Base-by-base conservation (phyloP, 345 rosid genomes). In the Kandelia obovata region DNA sequence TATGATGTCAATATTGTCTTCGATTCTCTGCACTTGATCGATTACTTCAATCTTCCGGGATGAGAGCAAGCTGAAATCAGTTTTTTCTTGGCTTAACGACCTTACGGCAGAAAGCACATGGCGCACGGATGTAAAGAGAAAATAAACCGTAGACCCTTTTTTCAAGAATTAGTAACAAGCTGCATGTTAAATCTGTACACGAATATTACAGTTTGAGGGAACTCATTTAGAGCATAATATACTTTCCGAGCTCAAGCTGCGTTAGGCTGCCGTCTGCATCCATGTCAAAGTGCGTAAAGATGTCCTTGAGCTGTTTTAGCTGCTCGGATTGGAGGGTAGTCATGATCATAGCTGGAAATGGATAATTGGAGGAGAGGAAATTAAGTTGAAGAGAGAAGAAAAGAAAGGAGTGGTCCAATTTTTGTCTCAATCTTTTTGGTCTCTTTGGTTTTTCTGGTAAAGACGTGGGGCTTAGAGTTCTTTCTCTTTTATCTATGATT, bases 221-320 rank as follows among this genome's bases (percentile, higher is more conserved):
- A 32, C 35, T 32, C 35, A 32, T 5, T 5, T 32, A 5, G 35
- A 5, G 35, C 35, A 5, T 32, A 5, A 32, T 5, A 5, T 32
- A 32, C 6, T 30, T 30, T 30, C 32, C 32, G 4, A 94, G 89
- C 65, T 91, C 98, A 1, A 94, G 90, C 61, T 84, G 91, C 1
- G 96, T 90, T 6, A 90, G 81, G 85, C 91, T 90, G 66, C 90
- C 96, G 67, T 89, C 93, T 16, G 83, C 62, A 73, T 94, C 93
- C 97, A 91, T 88, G 86, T 94, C 96, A 78, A 94, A 94, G 5
- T 89, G 89, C 43, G n/a, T 62, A 86, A 94, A 94, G 58, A 94
- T 91, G 81, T 83, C 96, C 76, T 79, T 83, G 16, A 94, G 90
- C 67, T 94, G 96, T 51, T 82, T 77, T 2, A 89, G 70, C 64